These are phyloP conservation scores for Paracamarosporium sp. DNA, from an alignment of 2,329 filamentous ascomycete genomes.

Conservation along the genomic window DNA sequence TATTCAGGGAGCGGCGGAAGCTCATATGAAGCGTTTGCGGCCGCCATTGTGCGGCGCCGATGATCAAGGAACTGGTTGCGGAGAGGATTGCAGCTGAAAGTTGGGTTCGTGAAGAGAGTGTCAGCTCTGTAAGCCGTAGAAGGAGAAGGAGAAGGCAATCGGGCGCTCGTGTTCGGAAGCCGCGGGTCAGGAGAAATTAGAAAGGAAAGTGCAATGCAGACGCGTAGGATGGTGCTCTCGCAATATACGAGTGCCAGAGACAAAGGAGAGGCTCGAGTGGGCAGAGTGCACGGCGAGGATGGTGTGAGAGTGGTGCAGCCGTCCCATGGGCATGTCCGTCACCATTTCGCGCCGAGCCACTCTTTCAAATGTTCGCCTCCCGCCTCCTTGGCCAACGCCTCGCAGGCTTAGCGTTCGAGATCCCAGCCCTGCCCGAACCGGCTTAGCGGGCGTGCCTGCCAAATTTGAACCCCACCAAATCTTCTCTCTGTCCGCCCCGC, in stretches of 20 bases:
- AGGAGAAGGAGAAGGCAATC: neutral
- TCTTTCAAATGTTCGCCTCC: slow-evolving; percentile 6
- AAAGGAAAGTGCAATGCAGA: slow-evolving; percentile 20
- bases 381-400: slow-evolving; percentile 5
- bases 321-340: slow-evolving; percentile 4
- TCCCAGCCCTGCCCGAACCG: neutral
- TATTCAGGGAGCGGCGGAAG: slow-evolving; percentile 89
- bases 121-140: neutral
- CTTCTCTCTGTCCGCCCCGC: slow-evolving; percentile 2
- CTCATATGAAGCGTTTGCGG: slow-evolving; percentile 61
- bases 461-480: slow-evolving; percentile 37
- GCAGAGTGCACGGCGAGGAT: slow-evolving; percentile 32
- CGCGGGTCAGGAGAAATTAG: slow-evolving; percentile 3
- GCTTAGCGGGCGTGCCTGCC: slow-evolving; percentile 18
- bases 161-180: neutral
- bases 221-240: neutral
- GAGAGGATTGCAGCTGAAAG: neutral
- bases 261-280: slow-evolving; percentile 44
- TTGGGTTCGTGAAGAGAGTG: neutral
- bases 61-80: slow-evolving; percentile 10
- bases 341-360: neutral
- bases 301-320: slow-evolving; percentile 40
- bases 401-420: slow-evolving; percentile 6
- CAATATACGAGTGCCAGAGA: neutral
- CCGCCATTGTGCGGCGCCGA: slow-evolving; percentile 40